Evolutionary conservation across 495 filamentous ascomycete genomes (phyloP).

Genomic region (Apiosordaria backusii): DNA sequence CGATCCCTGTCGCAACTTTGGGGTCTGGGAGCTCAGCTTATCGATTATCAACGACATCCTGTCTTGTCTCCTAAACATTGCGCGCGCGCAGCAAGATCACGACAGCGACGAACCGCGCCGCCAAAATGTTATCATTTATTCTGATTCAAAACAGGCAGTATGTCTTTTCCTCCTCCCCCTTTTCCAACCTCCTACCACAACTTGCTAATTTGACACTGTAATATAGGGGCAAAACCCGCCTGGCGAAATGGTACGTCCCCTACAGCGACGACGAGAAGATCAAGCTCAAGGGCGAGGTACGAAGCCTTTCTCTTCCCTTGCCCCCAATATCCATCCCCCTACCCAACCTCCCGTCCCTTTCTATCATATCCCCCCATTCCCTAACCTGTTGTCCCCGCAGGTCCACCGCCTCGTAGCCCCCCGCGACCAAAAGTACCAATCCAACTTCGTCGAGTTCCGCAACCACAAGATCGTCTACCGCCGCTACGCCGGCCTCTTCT

Average conservation of each 20-base stretch:
- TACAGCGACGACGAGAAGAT: slow-evolving; percentile 97
- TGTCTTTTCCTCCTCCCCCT: slow-evolving; percentile 13
- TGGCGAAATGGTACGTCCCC: slow-evolving; percentile 98
- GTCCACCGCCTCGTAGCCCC: slow-evolving; percentile 96
- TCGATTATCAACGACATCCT: neutral
- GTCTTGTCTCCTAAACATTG: neutral
- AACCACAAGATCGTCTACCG: slow-evolving; percentile 93
- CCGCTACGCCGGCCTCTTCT: slow-evolving; percentile 94
- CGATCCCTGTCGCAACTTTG: neutral
- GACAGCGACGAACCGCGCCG: slow-evolving; percentile 11
- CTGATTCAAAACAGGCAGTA: slow-evolving; percentile 96
- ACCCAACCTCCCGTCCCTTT: neutral
- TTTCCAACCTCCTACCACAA: neutral
- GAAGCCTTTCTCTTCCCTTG: slow-evolving; percentile 18
- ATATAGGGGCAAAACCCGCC: slow-evolving; percentile 89
- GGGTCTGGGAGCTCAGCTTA: neutral
- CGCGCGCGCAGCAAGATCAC: slow-evolving; percentile 4
- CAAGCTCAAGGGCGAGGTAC: slow-evolving; percentile 84
- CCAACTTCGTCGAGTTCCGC: slow-evolving; percentile 97
- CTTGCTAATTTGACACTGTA: neutral
- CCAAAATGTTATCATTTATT: slow-evolving; percentile 79
- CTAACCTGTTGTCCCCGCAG: slow-evolving; percentile 37
- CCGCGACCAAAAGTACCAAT: slow-evolving; percentile 98
- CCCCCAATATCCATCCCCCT: neutral
- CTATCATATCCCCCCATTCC: neutral